phyloP scores from a whole-genome alignment of 179 eudicot genomes.

The Beta corolliflora region DNA sequence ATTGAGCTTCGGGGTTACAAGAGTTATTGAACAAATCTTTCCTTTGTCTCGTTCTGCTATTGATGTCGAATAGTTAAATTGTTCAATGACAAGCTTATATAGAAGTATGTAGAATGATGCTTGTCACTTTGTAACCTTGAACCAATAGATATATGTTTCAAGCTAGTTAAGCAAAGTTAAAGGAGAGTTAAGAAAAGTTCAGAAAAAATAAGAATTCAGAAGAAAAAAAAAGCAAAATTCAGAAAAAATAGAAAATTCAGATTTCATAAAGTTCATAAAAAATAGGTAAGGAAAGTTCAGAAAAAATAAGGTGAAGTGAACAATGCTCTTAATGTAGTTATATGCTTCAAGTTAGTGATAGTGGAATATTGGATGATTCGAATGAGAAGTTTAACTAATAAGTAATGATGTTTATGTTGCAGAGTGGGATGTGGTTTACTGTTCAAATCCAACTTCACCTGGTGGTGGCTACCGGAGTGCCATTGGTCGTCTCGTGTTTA shows the following conservation, averaged over 20 bases:
- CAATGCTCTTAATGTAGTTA: neutral
- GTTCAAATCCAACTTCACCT: conserved; percentile 95
- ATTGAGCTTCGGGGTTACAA: neutral
- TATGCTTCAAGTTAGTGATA: neutral
- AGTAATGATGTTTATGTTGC: conserved; percentile 10
- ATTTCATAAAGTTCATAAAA: no score
- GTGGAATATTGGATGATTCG: neutral
- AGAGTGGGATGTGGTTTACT: conserved; percentile 98
- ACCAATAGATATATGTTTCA: neutral
- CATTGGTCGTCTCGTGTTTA: conserved; percentile 80
- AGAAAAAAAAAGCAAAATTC: no score
- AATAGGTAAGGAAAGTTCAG: no score
- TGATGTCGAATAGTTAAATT: neutral
- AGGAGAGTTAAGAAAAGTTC: no score
- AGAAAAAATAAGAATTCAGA: no score
- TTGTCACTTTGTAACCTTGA: neutral
- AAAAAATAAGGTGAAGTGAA: no score
- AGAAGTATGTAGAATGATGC: neutral
- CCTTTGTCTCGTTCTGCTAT: neutral
- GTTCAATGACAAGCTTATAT: no score
- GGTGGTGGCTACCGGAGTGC: conserved; percentile 96
- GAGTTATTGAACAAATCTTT: neutral
- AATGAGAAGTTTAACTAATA: neutral
- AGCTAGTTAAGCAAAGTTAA: no score
- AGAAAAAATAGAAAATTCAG: no score